Base-by-base conservation (phyloP, 2,329 filamentous ascomycete species). In the Claviceps arundinis region DNA sequence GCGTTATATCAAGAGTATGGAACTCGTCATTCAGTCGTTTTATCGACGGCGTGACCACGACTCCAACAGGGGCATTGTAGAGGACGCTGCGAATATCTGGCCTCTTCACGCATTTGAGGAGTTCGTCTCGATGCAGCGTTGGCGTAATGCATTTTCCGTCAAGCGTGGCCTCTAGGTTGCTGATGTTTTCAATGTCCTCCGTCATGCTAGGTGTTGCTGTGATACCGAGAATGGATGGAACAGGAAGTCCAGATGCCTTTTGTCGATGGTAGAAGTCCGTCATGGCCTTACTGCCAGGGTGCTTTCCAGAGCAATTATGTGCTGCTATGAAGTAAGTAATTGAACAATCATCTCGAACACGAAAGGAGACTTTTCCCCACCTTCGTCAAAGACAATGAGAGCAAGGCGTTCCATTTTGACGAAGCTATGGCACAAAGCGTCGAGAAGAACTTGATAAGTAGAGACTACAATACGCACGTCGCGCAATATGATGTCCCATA, bases 371-470 rank as follows among this genome's bases (percentile, higher is more conserved):
- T 4, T 30, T 19, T 9, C 56, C 68, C 51, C 62, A 84, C 87
- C 87, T 80, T 95, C 89, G 61, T 95, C 89, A 59, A 95, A 86
- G 0, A 95, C 76, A 16, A 94, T 68, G 4, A 95, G 70, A 5
- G 82, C 74, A 22, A 95, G 66, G 2, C 70, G 71, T 0, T 70
- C 62, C 59, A 94, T 76, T 1, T 64, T 72, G 2, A 95, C 76
- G 62, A 94, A 94, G 0, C 76, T 85, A 67, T 93, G 87, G 1
- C 68, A 71, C 42, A 94, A 71, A 2, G 87, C 87, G 65, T 94
- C 86, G 2, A 80, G 69, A 13, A 95, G 72, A 1, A 94, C 76
- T 54, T 86, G 82, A 54, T 84, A 82, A 0, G 89, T 93, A 0
- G 86, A 89, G 1, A 95, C 75, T 5, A 94, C 78, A n/a, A 94